Percentiles rank a stretch among this genome's conserved stretches.
phyloP scores from a whole-genome alignment of 1,284 basidiomycete genomes.

The Stygiomarasmius scandens region DNA sequence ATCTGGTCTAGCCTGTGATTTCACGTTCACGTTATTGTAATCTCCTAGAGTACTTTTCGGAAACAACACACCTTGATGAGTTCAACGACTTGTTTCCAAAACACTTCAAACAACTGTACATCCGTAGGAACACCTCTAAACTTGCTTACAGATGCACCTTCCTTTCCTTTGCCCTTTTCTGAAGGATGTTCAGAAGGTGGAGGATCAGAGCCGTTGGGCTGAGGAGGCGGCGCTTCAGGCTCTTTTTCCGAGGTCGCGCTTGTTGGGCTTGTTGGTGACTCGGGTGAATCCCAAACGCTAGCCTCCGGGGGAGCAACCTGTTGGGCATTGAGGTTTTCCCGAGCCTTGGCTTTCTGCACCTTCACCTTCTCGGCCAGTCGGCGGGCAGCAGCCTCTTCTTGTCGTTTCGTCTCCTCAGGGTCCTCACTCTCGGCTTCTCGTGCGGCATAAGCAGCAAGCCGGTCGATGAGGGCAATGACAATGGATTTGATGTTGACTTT shows the following conservation, averaged over 20 bases:
- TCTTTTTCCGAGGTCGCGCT: constrained; percentile 3
- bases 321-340: constrained; percentile 47
- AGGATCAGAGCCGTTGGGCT: constrained; percentile 17
- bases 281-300: constrained; percentile 40
- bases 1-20: constrained; percentile 83
- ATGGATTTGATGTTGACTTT: constrained; percentile 97
- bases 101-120: constrained; percentile 92
- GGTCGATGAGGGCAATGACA: constrained; percentile 93
- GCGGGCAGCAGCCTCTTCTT: constrained; percentile 88
- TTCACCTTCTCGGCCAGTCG: constrained; percentile 86
- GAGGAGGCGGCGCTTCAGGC: not conserved
- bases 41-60: constrained; percentile 5
- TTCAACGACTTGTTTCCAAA: constrained; percentile 97
- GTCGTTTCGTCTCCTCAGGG: constrained; percentile 86
- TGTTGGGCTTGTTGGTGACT: constrained; percentile 3
- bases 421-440: constrained; percentile 92
- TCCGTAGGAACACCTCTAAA: constrained; percentile 93
- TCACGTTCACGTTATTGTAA: not conserved
- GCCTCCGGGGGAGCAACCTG: constrained; percentile 36
- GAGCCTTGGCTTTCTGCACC: constrained; percentile 61
- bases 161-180: constrained; percentile 59
- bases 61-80: constrained; percentile 78
- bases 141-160: constrained; percentile 59
- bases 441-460: constrained; percentile 92
- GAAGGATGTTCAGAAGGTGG: constrained; percentile 29